These are phyloP conservation scores for Physcia stellaris DNA, from an alignment of 495 filamentous ascomycete genomes.

Conservation along the genomic window DNA sequence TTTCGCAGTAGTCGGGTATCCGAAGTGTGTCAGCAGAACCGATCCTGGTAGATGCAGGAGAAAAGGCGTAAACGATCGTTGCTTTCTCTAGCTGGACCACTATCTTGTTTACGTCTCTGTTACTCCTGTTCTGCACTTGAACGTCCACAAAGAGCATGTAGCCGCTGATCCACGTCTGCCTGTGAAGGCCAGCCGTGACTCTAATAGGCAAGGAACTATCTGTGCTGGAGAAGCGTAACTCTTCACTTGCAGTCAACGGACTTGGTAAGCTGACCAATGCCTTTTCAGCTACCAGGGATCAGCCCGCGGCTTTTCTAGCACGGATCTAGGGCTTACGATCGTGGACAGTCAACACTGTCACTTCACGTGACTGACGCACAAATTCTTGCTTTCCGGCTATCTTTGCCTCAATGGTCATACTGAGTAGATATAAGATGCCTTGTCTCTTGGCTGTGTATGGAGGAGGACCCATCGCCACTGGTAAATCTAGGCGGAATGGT, in stretches of 20 bases:
- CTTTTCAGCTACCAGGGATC: slow-evolving; percentile 34
- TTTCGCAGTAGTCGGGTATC: slow-evolving; percentile 36
- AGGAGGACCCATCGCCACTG: slow-evolving; percentile 38
- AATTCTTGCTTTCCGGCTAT: slow-evolving; percentile 26
- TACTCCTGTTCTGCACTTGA: slow-evolving; percentile 34
- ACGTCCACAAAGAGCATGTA: slow-evolving; percentile 41
- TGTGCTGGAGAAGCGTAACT: slow-evolving; percentile 24
- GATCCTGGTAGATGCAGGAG: slow-evolving; percentile 33
- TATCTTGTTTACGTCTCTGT: slow-evolving; percentile 31
- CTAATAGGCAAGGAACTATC: slow-evolving; percentile 25
- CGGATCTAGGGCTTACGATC: slow-evolving; percentile 17
- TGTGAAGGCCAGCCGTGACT: slow-evolving; percentile 39
- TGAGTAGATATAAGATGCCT: slow-evolving; percentile 36
- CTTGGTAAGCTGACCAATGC: slow-evolving; percentile 36
- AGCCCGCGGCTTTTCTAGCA: no score
- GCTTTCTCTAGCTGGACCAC: slow-evolving; percentile 28
- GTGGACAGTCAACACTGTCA: slow-evolving; percentile 18
- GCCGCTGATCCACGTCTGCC: slow-evolving; percentile 45
- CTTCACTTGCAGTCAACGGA: slow-evolving; percentile 36
- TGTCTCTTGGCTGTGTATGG: slow-evolving; percentile 38
- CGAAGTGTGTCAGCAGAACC: slow-evolving; percentile 34
- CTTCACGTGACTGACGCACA: slow-evolving; percentile 20
- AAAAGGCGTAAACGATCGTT: slow-evolving; percentile 19
- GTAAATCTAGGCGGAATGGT: slow-evolving; percentile 39
- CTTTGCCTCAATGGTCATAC: slow-evolving; percentile 23